phyloP scores from a whole-genome alignment of 345 rosid species.

The Isatis tinctoria region DNA sequence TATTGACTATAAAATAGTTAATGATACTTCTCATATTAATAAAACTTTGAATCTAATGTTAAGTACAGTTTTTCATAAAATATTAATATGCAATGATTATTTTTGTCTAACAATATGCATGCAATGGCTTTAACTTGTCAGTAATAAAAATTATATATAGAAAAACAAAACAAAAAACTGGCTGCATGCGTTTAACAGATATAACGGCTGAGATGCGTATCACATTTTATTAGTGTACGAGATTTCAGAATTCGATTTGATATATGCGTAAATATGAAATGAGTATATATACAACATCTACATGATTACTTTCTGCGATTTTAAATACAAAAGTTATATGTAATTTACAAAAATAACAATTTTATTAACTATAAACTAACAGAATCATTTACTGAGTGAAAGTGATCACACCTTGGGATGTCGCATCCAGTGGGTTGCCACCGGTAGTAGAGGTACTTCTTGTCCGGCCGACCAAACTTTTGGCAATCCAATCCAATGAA shows the following conservation, averaged over 20 bases:
- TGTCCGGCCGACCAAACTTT: conserved; percentile 47
- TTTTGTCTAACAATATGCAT: no score
- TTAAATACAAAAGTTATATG: neutral
- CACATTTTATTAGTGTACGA: neutral
- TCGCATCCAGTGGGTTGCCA: conserved; percentile 49
- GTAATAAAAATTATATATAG: neutral
- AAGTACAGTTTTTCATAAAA: neutral
- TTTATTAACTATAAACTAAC: neutral
- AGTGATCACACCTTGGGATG: conserved; percentile 39
- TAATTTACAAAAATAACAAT: neutral
- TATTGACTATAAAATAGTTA: no score
- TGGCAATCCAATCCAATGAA: conserved; percentile 43
- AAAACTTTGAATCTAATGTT: neutral
- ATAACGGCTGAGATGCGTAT: no score
- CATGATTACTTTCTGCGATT: neutral
- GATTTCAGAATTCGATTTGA: neutral
- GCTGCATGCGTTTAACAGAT: neutral
- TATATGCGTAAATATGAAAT: neutral
- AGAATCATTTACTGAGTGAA: neutral
- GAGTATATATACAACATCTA: neutral
- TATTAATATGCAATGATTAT: neutral
- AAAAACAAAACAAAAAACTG: neutral
- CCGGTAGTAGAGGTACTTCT: conserved; percentile 35
- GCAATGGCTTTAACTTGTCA: neutral
- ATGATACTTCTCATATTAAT: neutral